Percentiles rank a stretch among this genome's conserved stretches.
Conservation (phyloP, 768 basidiomycete genomes). For the Serendipita indica region DNA sequence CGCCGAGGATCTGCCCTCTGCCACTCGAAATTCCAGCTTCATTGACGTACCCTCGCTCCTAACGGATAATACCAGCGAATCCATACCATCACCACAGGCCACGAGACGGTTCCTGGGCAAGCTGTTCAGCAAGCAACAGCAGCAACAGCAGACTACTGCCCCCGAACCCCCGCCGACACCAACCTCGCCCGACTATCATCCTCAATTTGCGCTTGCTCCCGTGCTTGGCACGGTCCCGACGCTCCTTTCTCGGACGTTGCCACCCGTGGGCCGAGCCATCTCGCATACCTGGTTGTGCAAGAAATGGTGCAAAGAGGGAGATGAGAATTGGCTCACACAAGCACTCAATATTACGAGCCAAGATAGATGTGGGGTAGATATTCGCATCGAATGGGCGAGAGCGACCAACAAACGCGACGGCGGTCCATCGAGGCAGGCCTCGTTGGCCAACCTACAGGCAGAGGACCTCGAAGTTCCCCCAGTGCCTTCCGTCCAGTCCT, state of each 20-base stretch:
- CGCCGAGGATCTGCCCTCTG: constrained; percentile 1
- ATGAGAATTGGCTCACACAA: constrained; percentile 3
- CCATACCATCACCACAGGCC: background rate
- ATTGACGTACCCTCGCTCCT: background rate
- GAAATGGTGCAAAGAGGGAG: constrained; percentile 2
- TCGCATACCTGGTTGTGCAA: constrained; percentile 2
- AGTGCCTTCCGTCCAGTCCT: background rate
- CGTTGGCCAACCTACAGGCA: background rate
- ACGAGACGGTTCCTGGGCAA: background rate
- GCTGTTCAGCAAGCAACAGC: background rate
- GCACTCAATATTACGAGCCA: background rate
- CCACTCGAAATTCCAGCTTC: background rate
- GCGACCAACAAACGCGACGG: background rate
- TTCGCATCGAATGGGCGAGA: background rate
- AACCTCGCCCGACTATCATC: background rate
- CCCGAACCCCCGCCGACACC: background rate
- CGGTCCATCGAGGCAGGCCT: background rate
- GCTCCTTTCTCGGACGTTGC: background rate
- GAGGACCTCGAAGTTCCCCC: background rate
- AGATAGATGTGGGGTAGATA: constrained; percentile 1
- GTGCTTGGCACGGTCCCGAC: background rate
- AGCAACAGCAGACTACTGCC: background rate
- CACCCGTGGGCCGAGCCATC: background rate
- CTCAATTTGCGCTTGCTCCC: background rate
- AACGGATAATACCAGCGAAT: background rate